Conservation (phyloP, 2,329 filamentous ascomycete genomes). For the Phaeosphaeria sp. region DNA sequence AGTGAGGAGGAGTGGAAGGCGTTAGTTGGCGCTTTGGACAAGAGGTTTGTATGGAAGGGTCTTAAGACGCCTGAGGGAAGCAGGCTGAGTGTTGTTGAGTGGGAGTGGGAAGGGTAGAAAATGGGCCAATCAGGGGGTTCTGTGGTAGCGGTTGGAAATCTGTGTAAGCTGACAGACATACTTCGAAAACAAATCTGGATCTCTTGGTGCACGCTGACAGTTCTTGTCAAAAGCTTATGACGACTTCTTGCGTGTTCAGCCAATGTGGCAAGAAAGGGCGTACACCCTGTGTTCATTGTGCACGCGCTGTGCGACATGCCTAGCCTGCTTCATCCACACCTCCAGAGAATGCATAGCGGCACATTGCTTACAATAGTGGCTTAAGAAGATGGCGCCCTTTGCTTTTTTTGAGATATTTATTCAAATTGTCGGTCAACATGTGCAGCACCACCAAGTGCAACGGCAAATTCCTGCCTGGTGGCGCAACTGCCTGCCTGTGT, state of each 20-base stretch:
- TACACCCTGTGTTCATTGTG: not conserved
- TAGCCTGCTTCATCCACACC: not conserved
- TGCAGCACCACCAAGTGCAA: not conserved
- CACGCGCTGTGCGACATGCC: not conserved
- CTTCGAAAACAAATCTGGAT: not conserved
- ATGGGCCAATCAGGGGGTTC: no score
- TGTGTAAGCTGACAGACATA: no score
- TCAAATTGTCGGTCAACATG: no score
- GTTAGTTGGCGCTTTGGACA: conserved; percentile 51
- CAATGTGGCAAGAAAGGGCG: no score
- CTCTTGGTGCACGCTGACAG: not conserved
- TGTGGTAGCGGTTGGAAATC: no score
- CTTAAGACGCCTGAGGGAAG: conserved; percentile 9
- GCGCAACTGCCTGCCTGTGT: not conserved
- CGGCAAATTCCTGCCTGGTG: not conserved
- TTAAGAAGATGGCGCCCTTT: not conserved
- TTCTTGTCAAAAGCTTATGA: not conserved
- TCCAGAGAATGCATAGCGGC: not conserved
- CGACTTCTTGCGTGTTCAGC: not conserved
- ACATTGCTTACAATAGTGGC: not conserved
- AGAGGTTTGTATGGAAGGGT: conserved; percentile 45
- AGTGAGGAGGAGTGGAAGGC: conserved; percentile 51
- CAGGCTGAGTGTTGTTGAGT: conserved; percentile 9
- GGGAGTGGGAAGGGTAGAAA: conserved; percentile 3
- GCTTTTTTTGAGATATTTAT: no score